A percentile compares a stretch with the other conserved stretches of the same genome.
phyloP scores from a whole-genome alignment of 2,329 filamentous ascomycete genomes.

The Orbilia oligospora region DNA sequence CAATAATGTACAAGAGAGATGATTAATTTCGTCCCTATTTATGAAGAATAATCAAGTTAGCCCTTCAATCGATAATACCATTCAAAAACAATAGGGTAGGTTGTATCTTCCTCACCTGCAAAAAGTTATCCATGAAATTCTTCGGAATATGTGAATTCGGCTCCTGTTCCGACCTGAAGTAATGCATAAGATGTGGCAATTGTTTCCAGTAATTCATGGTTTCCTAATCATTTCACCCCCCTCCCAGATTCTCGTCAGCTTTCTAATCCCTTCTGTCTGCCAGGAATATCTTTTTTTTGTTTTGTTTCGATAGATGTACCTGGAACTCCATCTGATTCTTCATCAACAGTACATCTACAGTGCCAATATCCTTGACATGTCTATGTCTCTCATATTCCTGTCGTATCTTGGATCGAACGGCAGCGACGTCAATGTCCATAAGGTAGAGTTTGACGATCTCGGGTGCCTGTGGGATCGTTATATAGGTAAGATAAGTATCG shows the following conservation, averaged over 20 bases:
- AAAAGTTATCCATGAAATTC: constrained; percentile 93
- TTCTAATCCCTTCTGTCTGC: constrained; percentile 81
- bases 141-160: constrained; percentile 81
- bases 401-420: constrained; percentile 91
- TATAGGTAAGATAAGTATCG: constrained; percentile 4
- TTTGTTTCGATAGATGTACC: constrained; percentile 74
- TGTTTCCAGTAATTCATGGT: constrained; percentile 99
- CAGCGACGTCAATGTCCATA: constrained; percentile 86
- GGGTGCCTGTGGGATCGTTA: constrained; percentile 80
- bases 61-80: too few species aligned
- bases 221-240: constrained; percentile 75
- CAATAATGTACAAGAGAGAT: constrained; percentile 29
- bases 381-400: constrained; percentile 97
- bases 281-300: too few species aligned
- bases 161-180: constrained; percentile 91
- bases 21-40: constrained; percentile 63
- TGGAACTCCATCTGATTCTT: constrained; percentile 95
- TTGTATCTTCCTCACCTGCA: constrained; percentile 88
- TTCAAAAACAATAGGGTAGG: too few species aligned
- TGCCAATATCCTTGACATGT: constrained; percentile 88
- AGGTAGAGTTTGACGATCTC: constrained; percentile 99
- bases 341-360: constrained; percentile 89
- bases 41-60: neutral
- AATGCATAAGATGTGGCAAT: constrained; percentile 93
- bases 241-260: neutral